Evolutionary conservation across 306 rosid genomes (phyloP).

Genomic region (Arachis stenosperma): DNA sequence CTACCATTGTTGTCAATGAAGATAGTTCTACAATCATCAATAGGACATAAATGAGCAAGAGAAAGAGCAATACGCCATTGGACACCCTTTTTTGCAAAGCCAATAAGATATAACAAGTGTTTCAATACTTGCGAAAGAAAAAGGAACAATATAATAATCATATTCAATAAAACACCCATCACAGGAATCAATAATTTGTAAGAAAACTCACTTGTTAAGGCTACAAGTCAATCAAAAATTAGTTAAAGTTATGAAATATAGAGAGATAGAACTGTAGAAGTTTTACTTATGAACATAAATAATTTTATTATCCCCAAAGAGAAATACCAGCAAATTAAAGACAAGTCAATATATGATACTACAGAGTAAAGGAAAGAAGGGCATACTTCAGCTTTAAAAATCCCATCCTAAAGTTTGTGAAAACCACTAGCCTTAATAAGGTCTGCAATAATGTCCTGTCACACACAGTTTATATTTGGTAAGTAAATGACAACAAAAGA

Average conservation of each 20-base stretch:
- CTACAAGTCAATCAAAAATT: conserved; percentile 52
- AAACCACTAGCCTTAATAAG: conserved; percentile 84
- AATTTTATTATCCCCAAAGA: neutral
- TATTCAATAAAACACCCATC: neutral
- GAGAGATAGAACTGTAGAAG: neutral
- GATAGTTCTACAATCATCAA: conserved; percentile 66
- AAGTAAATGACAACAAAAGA: neutral
- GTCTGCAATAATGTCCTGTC: conserved; percentile 78
- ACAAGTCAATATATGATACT: neutral
- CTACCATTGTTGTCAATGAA: conserved; percentile 77
- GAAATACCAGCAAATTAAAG: neutral
- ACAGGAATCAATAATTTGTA: conserved; percentile 16
- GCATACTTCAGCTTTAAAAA: conserved; percentile 77
- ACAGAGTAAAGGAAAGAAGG: conserved; percentile 7
- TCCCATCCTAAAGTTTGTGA: conserved; percentile 73
- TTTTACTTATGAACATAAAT: conserved; percentile 2
- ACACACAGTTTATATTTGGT: conserved; percentile 39
- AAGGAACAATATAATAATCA: conserved; percentile 10
- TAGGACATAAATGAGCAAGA: conserved; percentile 87
- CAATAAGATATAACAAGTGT: conserved; percentile 72
- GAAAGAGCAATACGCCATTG: conserved; percentile 78
- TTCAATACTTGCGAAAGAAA: conserved; percentile 67
- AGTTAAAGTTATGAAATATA: conserved; percentile 6
- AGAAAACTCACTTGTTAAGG: conserved; percentile 76
- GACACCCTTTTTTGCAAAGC: conserved; percentile 59